Percentiles rank a stretch among this genome's conserved stretches.
These are phyloP conservation scores for Chaetomiaceae sp. DNA, from an alignment of 2,329 filamentous ascomycete genomes.

Conservation along the genomic window DNA sequence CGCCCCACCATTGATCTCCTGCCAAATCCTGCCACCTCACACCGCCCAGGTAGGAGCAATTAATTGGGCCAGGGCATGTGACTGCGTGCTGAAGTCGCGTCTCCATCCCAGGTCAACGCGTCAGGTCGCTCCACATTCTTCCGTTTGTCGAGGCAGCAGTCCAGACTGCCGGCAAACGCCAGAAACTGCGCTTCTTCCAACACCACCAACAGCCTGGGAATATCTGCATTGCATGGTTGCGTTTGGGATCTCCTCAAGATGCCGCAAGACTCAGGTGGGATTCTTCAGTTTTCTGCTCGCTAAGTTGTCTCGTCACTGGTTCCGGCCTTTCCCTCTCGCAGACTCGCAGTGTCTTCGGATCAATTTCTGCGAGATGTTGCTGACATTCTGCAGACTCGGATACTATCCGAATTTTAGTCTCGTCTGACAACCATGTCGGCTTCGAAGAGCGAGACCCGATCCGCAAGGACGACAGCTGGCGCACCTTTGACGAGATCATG, in stretches of 20 bases:
- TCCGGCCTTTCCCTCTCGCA: no score
- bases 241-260: constrained; percentile 17
- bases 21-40: neutral
- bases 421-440: constrained; percentile 97
- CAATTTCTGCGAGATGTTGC: neutral
- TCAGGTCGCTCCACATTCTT: no score
- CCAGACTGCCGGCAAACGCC: neutral
- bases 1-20: no score
- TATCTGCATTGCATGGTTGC: neutral
- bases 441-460: constrained; percentile 90
- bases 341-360: no score
- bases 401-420: constrained; percentile 88
- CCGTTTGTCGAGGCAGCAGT: neutral
- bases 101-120: constrained; percentile 3
- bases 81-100: constrained; percentile 22
- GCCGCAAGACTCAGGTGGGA: constrained; percentile 28
- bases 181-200: neutral
- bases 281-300: neutral
- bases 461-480: constrained; percentile 96
- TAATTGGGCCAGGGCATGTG: constrained; percentile 14
- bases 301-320: no score
- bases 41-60: neutral
- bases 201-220: neutral
- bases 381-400: constrained; percentile 51
- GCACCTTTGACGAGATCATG: constrained; percentile 93